Base-by-base conservation (phyloP, 108 stramenopile species). In the Aurantiochytrium sp. region DNA sequence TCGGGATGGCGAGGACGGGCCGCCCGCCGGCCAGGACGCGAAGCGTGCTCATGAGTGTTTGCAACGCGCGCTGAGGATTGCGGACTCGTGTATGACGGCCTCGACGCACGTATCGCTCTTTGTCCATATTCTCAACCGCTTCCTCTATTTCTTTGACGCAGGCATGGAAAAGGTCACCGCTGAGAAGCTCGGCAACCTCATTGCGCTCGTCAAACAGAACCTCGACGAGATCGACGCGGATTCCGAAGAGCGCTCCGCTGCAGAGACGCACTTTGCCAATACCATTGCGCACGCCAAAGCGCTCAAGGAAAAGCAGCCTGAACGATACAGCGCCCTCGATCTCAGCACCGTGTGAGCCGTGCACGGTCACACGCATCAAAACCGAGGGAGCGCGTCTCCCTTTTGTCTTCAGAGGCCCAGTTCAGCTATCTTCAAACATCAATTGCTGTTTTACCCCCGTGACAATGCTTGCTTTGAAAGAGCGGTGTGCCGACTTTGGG, bases 21-120 rank as follows among this genome's bases (percentile, higher is more conserved):
- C 39, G 4, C 85, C 90, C 52, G 69, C 55, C 55, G 94, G 94
- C 87, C 93, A 89, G 41, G 98, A 99, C 88, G 92, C 95, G 30
- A 96, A 97, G 85, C 93, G 98, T 31, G 95, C 95, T 4, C 91
- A 98, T 31, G 98, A 99, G 89, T 99, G 98, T 89, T 92, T 96
- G 52, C 97, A 97, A 88, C 91, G 96, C 41, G 90, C 95, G 22
- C 90, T 97, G 31, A 96, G 95, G 86, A 91, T 96, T 31, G 97
- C 97, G 1, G 97, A 98, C 91, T 94, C 94, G 4, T 97, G 96
- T 87, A 89, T 90, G 52, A 65, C 92, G 1, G 91, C 95, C 42
- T 91, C 95, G 21, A 86, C 91, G 22, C 93, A 97, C 86, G 90
- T 97, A 6, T 68, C 87, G 4, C 94, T 99, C 4, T 99, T 99